Conservation (phyloP, 208 protist genomes). For the Wallacemonas rigidus region DNA sequence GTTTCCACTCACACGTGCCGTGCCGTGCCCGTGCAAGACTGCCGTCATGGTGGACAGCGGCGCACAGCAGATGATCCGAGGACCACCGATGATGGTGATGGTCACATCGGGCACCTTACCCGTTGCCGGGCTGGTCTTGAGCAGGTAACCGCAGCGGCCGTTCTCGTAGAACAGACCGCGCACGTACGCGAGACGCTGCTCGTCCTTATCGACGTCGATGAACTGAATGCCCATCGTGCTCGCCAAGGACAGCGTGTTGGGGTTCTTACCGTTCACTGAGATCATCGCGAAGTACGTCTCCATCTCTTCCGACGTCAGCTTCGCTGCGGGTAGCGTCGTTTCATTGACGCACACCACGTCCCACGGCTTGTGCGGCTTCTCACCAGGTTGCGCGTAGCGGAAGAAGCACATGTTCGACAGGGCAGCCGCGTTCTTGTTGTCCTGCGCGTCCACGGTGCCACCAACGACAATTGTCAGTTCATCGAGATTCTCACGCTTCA, state of each 20-base stretch:
- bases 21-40: slow-evolving; percentile 56
- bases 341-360: slow-evolving; percentile 42
- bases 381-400: slow-evolving; percentile 43
- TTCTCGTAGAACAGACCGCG: slow-evolving; percentile 84
- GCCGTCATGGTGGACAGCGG: slow-evolving; percentile 44
- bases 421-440: slow-evolving; percentile 47
- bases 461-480: slow-evolving; percentile 87
- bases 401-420: slow-evolving; percentile 85
- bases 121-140: slow-evolving; percentile 60
- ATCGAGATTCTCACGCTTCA: slow-evolving; percentile 84
- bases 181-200: slow-evolving; percentile 50
- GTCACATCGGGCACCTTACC: slow-evolving; percentile 47
- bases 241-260: slow-evolving; percentile 26
- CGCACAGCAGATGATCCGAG: slow-evolving; percentile 55
- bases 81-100: slow-evolving; percentile 75
- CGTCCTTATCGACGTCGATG: slow-evolving; percentile 61
- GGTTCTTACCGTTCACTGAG: slow-evolving; percentile 31
- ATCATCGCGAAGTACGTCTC: slow-evolving; percentile 75
- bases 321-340: slow-evolving; percentile 26
- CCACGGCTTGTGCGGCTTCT: slow-evolving; percentile 55
- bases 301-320: slow-evolving; percentile 39
- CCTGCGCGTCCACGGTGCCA: slow-evolving; percentile 66
- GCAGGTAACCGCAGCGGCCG: slow-evolving; percentile 81
- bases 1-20: slow-evolving; percentile 45
- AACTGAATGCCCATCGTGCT: slow-evolving; percentile 71